Percentiles rank a stretch among this genome's conserved stretches.
These are phyloP conservation scores for Moringa oleifera DNA, from an alignment of 345 rosid genomes.

Conservation along the genomic window DNA sequence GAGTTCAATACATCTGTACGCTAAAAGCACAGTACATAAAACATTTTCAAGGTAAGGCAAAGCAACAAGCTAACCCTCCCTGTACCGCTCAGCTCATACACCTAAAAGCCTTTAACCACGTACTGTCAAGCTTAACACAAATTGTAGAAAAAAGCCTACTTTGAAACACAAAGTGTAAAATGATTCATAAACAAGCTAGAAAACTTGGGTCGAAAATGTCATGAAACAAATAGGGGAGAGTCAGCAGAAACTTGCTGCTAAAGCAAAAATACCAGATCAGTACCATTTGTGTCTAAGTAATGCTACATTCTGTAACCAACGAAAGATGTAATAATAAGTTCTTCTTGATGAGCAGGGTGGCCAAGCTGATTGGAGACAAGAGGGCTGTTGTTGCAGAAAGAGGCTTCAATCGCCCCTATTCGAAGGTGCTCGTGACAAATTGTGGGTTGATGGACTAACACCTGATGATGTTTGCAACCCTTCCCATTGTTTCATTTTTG, in stretches of 20 bases:
- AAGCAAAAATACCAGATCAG: no score
- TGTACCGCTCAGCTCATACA: neutral
- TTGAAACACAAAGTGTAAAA: neutral
- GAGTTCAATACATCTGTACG: neutral
- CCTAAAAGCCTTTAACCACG: neutral
- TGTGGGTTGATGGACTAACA: slow-evolving; percentile 59
- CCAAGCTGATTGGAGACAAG: slow-evolving; percentile 81
- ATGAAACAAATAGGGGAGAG: neutral
- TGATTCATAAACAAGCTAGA: neutral
- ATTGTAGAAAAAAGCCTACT: neutral
- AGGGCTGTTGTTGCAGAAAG: slow-evolving; percentile 90
- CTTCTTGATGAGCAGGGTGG: slow-evolving; percentile 48
- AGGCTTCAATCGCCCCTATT: slow-evolving; percentile 86
- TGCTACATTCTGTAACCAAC: no score
- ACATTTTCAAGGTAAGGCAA: neutral
- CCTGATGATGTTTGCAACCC: slow-evolving; percentile 1
- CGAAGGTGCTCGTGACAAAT: slow-evolving; percentile 63
- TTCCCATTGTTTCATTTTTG: slow-evolving; percentile 6
- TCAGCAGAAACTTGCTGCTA: no score
- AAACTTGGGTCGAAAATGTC: neutral
- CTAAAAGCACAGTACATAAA: neutral
- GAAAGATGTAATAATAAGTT: neutral
- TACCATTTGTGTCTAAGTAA: no score
- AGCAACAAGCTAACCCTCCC: neutral
- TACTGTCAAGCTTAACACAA: no score